Evolutionary conservation across 768 basidiomycete species (phyloP), one percentile per base, ranked within the genome.

Genomic region (Trichaptum fuscoviolaceum): DNA sequence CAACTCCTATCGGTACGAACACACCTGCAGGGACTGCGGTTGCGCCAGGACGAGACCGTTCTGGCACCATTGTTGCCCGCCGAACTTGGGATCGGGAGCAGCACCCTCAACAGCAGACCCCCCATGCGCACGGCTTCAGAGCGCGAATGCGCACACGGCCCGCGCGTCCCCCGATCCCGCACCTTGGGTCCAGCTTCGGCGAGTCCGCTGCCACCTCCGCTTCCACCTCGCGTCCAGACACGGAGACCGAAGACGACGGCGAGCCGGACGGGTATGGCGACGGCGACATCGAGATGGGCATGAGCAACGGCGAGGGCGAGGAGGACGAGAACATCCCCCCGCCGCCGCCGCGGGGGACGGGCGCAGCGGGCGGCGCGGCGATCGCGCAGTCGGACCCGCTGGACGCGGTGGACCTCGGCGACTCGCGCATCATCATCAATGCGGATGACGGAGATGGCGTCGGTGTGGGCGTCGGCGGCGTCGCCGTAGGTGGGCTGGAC

Each of bases 211-310:
- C 73, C 20, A 71, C 76, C 63, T 81, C 81, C 1, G 79, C 81
- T 0, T 80, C 80, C 35, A 83, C 80, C n/a, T 87, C 87, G 0
- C 79, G 88, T 15, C 81, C 87, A 0, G 88, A 90, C 66, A 89
- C 90, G 0, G 91, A 93, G 76, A 89, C 90, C 0, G 92, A 95
- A 73, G 90, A 90, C 63, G 90, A 91, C 60, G 87, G 82, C 26
- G 90, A 91, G 64, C 82, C 80, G 1, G 85, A 84, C 63, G 84
- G 85, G 79, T 85, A 83, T 63, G 76, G 73, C 63, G 75, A 87
- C 64, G 67, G 67, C 36, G 70, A 65, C 66, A 77, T 71, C 72
- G 74, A 61, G 77, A 78, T 64, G 72, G 74, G 23, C 77, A 77
- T 66, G 75, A 79, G 42, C 10, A 25, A 25, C 15, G 25, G 30